Evolutionary conservation across 192 early-diverging fungal species (phyloP), one percentile per base, ranked within the genome.

Genomic region (Pilobolus umbonatus): DNA sequence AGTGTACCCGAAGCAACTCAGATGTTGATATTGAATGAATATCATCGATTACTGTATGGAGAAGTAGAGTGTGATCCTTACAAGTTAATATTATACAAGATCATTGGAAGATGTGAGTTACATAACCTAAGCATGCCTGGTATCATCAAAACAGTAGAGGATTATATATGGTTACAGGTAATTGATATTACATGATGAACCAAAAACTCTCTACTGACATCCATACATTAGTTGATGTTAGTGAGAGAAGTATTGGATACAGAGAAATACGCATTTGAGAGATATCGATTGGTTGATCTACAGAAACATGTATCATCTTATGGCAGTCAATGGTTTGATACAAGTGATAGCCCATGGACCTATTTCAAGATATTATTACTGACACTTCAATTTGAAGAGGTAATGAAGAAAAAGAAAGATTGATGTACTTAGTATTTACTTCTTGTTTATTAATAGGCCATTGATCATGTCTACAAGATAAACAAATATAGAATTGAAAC

Each of bases 161-260:
- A 99, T 57, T 98, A 91, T 66, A 62, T 98, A 35, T 99, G 98
- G 98, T 55, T 93, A 6, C 85, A 90, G 69, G 81, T 83, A 65
- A 45, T 25, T 34, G 38, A 22, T 14, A 24, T 21, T 12, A 57
- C 21, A 30, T 21, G 10, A 10, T 19, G 6, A 11, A 26, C 1
- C 1, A 46, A 47, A n/a, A 48, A 28, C n/a, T 29, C 3, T 49
- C 1, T 40, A 30, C 54, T 11, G 15, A 31, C 12, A 42, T 65
- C 40, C 49, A 25, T 46, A 44, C 11, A 5, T 30, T 60, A 75
- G 70, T 75, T 96, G 35, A 80, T 81, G 62, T 75, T 93, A 29
- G 68, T 90, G 11, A 75, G 79, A n/a, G 90, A 94, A 56, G 35
- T 62, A 12, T 22, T 22, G 2, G 60, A 57, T 15, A 64, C 72